phyloP scores from a whole-genome alignment of 2,329 filamentous ascomycete species.

The Sclerotiophoma versabilis region DNA sequence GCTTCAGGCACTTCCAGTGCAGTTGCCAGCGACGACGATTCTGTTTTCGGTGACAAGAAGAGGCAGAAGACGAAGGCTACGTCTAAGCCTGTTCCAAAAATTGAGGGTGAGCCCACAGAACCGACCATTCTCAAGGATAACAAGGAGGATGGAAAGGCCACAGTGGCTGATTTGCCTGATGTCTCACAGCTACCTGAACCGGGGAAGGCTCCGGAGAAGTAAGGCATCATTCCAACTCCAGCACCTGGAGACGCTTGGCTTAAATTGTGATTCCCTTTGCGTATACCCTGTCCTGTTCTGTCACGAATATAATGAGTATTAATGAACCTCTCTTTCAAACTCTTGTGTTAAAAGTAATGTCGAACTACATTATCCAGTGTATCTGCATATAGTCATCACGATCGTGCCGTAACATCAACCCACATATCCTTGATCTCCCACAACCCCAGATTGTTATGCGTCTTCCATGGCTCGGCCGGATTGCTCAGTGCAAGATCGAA shows the following conservation, averaged over 20 bases:
- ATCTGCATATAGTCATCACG: neutral
- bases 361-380: neutral
- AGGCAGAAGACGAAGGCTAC: conserved; percentile 18
- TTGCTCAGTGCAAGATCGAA: conserved; percentile 45
- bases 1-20: conserved; percentile 41
- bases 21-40: conserved; percentile 37
- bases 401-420: conserved; percentile 37
- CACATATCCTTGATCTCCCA: conserved; percentile 44
- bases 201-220: conserved; percentile 19
- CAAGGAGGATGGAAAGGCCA: conserved; percentile 28
- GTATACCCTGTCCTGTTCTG: conserved; percentile 16
- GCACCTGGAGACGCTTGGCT: conserved; percentile 17
- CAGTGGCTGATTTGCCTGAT: conserved; percentile 44
- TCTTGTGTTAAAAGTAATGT: too few relatives aligned
- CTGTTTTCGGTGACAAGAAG: conserved; percentile 37
- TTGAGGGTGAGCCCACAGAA: conserved; percentile 23
- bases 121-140: conserved; percentile 42
- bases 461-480: conserved; percentile 40
- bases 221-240: too few relatives aligned
- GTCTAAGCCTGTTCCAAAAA: neutral
- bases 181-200: conserved; percentile 49
- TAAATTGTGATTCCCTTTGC: conserved; percentile 27
- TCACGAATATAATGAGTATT: conserved; percentile 1
- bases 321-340: neutral
- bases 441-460: conserved; percentile 36